Base-by-base conservation (phyloP, 495 filamentous ascomycete species). In the Aspergillus nanangensis region DNA sequence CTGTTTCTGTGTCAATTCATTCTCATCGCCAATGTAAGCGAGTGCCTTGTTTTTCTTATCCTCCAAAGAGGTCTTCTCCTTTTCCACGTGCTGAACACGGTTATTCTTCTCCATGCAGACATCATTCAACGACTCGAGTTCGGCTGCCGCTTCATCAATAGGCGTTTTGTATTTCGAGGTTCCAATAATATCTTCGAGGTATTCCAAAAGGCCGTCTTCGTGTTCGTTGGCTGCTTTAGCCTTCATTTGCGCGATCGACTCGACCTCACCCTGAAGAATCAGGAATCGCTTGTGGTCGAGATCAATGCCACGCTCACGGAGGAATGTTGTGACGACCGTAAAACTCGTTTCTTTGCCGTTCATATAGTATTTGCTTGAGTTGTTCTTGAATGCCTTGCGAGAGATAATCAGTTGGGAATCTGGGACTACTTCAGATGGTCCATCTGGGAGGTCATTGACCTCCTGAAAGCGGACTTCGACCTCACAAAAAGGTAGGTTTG, bases 221-320 rank as follows among this genome's bases (percentile, higher is more conserved):
- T 96, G 90, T 55, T 97, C 93, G 50, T 87, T 88, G 18, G 76
- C 83, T 3, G 94, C 93, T 63, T 98, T 98, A 1, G 93, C 78
- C 65, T 97, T 98, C 93, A 98, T 98, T 69, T 98, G 93, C 20
- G 93, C 92, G 55, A 98, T 98, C 0, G 90, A 96, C 61, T 98
- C 93, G 46, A 98, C 93, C 64, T 98, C 93, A 50, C 93, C 93
- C 66, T 98, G 93, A 38, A 98, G 70, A 60, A 98, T 98, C 34
- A 98, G 67, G 64, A 98, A 98, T 27, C 93, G 89, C 70, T 98
- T 98, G 70, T 98, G 93, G 54, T 98, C 94, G 22, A 98, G 77
- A 68, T 98, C 93, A 3, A 98, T 86, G 8, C 93, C 93, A 17
- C 86, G 79, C 10, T 88, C 89, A 23, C 87, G 84, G 8, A 98